Evolutionary conservation across 495 filamentous ascomycete genomes (phyloP), one percentile per base, ranked within the genome.

Genomic region (Bombardia bombarda): DNA sequence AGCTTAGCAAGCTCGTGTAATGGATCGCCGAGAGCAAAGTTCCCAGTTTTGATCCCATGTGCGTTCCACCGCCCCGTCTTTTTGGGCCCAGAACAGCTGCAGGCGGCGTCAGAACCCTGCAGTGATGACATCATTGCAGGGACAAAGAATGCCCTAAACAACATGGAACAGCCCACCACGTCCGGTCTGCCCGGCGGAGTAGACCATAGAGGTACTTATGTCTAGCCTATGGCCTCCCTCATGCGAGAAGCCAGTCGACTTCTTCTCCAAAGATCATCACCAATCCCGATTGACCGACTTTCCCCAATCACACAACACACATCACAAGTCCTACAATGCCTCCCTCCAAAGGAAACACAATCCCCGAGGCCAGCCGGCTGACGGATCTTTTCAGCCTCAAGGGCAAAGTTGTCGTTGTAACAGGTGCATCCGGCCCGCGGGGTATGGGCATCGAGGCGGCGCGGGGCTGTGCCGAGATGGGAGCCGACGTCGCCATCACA

Each of bases 401-500:
- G 52, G 72, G 72, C 43, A 70, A 69, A 51, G 74, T 78, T 34
- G 63, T 71, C 43, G 60, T 75, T 30, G 60, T 78, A 31, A 77
- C 74, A 0, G 74, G 74, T 19, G 67, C 67, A 6, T 70, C 67
- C 4, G 72, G 72, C 19, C 66, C 72, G 7, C 60, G 66, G 30
- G 74, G 74, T 17, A 71, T 78, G 54, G 74, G 74, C 8, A 56
- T 74, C 43, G 66, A 72, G 32, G 62, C 60, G 2, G 63, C 68
- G 2, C 57, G 65, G 2, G 70, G 69, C 0, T 68, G 66, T 36
- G 73, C 72, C 33, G 73, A 76, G 58, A 66, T 67, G 45, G 72
- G 72, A 28, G 72, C 68, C 42, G 48, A 67, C 30, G 39, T 74
- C 7, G 72, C 69, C 50, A 65, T 74, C 45, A 70, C 70, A 12